Base-by-base conservation (phyloP, 768 basidiomycete species). In the Phylloporus sp. region DNA sequence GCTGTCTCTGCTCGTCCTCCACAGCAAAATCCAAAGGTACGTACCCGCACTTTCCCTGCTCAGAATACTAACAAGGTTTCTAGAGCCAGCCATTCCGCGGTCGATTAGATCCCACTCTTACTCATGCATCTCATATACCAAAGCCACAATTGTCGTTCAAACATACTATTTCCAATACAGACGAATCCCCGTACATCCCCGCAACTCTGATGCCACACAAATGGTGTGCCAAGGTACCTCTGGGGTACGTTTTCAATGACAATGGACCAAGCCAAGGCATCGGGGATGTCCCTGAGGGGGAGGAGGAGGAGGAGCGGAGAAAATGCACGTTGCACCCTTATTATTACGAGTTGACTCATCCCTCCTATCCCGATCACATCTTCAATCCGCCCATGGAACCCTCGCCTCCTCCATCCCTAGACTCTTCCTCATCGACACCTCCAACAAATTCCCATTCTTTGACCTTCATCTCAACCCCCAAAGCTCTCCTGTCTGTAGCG, bases 111-210 rank as follows among this genome's bases (percentile, higher is more conserved):
- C 77, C 83, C 4, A 77, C 77, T 6, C 67, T 94, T 10, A 82
- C 87, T 51, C 88, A 95, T 63, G 88, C 89, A 6, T 75, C 84
- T 5, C 71, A 85, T 60, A 70, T 97, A 26, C 68, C 77, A 2
- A 97, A 97, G 68, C 94, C 95, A 1, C 95, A 99, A 62, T 66
- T 85, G 1, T 63, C 64, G 12, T 97, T 97, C 73, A 80, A 76
- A 50, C 69, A 72, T 23, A 75, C 75, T 42, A 70, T 73, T 8
- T 76, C 86, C 63, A 92, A 91, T 59, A 72, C 67, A 22, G 76
- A 81, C 49, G 59, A 70, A 23, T 58, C 76, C 4, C 74, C 80
- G 0, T 95, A 90, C 83, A 76, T 76, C 52, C 89, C 92, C 0
- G 72, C 76, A 3, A 31, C 59, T 22, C 62, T 62, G 47, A 73